A percentile compares a stretch with the other conserved stretches of the same genome.
Evolutionary conservation across 1,284 basidiomycete species (phyloP).

Genomic region (Leucoagaricus sp.): DNA sequence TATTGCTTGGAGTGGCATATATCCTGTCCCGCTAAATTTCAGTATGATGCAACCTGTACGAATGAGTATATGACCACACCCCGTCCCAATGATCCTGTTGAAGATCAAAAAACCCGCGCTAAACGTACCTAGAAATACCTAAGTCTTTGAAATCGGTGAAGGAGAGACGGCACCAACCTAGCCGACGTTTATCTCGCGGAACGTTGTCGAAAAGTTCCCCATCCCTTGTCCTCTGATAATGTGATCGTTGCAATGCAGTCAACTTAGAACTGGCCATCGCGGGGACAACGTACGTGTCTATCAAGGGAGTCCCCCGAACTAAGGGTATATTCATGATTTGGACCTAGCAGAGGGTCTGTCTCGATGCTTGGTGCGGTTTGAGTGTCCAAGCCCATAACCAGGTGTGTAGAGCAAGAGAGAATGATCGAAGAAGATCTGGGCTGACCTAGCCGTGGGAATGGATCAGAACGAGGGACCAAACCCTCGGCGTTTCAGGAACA

Average conservation of each 20-base stretch:
- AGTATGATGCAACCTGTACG: too few species aligned
- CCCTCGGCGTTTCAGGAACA: too few species aligned
- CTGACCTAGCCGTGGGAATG: too few species aligned
- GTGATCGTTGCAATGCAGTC: background rate
- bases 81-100: constrained; percentile 78
- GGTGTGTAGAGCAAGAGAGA: too few species aligned
- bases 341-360: background rate
- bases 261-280: background rate
- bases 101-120: constrained; percentile 73
- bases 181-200: constrained; percentile 41
- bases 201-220: constrained; percentile 45
- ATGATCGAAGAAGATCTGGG: too few species aligned
- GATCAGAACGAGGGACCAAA: too few species aligned
- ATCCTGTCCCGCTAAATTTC: too few species aligned
- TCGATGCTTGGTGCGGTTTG: background rate
- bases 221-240: background rate
- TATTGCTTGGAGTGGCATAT: constrained; percentile 72
- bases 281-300: background rate
- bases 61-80: constrained; percentile 40
- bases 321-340: background rate
- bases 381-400: too few species aligned
- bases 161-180: constrained; percentile 34
- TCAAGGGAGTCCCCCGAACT: background rate
- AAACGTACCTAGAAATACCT: constrained; percentile 39
- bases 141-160: constrained; percentile 19